Conservation (phyloP, 73 alveolate species). For the Tetrahymena borealis region DNA sequence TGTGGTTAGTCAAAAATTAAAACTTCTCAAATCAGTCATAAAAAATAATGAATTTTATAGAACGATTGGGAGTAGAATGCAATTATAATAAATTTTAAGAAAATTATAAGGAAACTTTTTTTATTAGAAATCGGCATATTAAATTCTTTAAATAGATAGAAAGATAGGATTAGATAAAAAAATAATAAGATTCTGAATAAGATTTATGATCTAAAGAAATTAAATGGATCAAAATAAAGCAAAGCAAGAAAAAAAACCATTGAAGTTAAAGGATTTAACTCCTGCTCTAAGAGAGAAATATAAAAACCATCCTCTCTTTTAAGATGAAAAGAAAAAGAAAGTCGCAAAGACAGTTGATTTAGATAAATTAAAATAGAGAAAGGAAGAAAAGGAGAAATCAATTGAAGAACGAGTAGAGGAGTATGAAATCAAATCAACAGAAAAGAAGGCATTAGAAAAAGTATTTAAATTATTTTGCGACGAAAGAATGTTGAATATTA, state of each 20-base stretch:
- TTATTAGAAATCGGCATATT: no score
- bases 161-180: neutral
- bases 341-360: constrained; percentile 14
- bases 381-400: constrained; percentile 30
- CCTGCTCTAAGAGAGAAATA: neutral
- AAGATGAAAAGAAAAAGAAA: neutral
- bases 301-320: neutral
- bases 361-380: constrained; percentile 32
- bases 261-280: neutral
- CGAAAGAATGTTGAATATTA: constrained; percentile 20
- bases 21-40: neutral
- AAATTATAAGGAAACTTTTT: neutral
- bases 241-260: neutral
- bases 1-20: neutral
- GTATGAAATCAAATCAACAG: constrained; percentile 35
- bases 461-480: neutral
- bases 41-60: neutral
- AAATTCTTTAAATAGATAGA: neutral
- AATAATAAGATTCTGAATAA: neutral
- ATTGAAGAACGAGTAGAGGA: constrained; percentile 32
- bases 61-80: neutral
- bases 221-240: neutral
- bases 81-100: neutral
- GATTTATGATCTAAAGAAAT: neutral
- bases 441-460: constrained; percentile 20